Evolutionary conservation across 2,329 filamentous ascomycete genomes (phyloP), one percentile per base, ranked within the genome.

Genomic region (Blastomyces parvus): DNA sequence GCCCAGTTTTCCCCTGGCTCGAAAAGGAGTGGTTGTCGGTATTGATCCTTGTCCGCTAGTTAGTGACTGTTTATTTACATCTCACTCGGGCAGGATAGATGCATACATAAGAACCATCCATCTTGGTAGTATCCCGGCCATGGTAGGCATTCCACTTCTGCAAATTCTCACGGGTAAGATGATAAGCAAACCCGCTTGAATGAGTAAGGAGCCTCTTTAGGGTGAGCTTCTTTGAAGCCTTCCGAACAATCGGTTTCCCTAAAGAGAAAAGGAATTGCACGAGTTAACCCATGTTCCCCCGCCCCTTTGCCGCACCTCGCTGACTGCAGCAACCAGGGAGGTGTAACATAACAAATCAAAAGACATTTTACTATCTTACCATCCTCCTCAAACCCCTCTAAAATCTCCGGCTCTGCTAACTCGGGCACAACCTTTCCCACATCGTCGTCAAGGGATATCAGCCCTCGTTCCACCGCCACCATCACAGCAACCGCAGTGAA

Each of bases 1-100:
- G 72, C 71, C 81, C 81, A 84, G 5, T 73, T 71, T 0, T 72
- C 71, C 0, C 81, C 82, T 0, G 82, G 82, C 64, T 84, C 78
- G 64, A 77, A 82, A 2, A 73, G 59, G 1, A 84, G 74, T 0
- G 81, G 80, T 40, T 67, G 64, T 7, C 17, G 50, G 59, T 66
- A 67, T 25, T 63, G 62, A 1, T 60, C 63, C 66, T 66, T 48
- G 7, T 22, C 9, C 38, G 22, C 40, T 25, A 19, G 57, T 40
- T 19, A 56, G 13, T n/a, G 38, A 33, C 33, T 36, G 9, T 46
- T 8, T 46, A n/a, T 46, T 46, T 22, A 9, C 44, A 46, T 46
- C 7, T 46, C 11, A 6, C 44, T 46, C 44, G 2, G 14, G 25
- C 50, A 55, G 25, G 25, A 36, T 17, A 33, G 30, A 3, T 55